A percentile compares a stretch with the other conserved stretches of the same genome.
phyloP scores from a whole-genome alignment of 1,284 basidiomycete species.

The Tremellales sp. region DNA sequence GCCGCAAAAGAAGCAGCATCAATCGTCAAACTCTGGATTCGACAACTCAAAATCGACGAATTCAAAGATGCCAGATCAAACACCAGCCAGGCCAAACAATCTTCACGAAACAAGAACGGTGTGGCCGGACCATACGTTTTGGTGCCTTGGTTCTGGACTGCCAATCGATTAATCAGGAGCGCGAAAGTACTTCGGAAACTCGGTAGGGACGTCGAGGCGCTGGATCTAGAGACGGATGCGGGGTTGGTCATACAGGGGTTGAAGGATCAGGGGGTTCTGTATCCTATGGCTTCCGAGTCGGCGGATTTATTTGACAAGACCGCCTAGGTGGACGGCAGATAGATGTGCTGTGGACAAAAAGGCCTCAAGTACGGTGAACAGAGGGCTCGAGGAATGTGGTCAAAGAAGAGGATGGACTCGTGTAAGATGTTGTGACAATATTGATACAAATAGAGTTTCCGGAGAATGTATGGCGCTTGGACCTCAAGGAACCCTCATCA shows the following conservation, averaged over 20 bases:
- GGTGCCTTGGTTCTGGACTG: conserved; percentile 11
- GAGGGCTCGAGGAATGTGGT: no score
- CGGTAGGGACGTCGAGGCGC: conserved; percentile 3
- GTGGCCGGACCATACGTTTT: conserved; percentile 12
- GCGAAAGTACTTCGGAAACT: conserved; percentile 2
- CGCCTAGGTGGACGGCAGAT: no score
- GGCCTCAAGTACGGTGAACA: no score
- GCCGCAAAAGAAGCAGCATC: conserved; percentile 5
- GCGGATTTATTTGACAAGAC: no score
- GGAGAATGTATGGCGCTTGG: no score
- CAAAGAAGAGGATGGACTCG: no score
- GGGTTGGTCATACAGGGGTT: neutral
- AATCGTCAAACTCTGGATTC: conserved; percentile 12
- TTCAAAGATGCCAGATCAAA: no score
- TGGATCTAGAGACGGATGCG: neutral
- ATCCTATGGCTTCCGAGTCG: no score
- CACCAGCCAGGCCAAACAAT: neutral
- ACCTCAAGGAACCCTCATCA: no score
- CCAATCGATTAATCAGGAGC: conserved; percentile 5
- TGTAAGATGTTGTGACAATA: no score
- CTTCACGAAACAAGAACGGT: neutral
- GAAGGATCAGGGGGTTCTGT: neutral
- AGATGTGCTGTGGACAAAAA: no score
- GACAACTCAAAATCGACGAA: conserved; percentile 1
- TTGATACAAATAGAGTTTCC: no score